phyloP scores from a whole-genome alignment of 2,329 filamentous ascomycete species.

The Chaetomium strumarium region DNA sequence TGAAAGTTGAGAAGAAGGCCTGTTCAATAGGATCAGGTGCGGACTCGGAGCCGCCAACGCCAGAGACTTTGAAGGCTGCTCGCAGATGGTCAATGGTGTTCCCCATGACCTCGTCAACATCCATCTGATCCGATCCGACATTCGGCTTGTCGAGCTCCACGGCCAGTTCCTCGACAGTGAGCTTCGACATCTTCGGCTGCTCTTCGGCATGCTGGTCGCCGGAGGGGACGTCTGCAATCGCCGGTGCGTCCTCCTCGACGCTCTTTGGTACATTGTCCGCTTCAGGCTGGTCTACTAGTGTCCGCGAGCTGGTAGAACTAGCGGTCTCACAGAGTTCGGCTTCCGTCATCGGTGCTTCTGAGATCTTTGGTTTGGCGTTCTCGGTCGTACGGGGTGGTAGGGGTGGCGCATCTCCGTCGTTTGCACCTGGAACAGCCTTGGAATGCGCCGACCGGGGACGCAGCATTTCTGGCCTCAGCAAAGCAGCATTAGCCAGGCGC shows the following conservation, averaged over 20 bases:
- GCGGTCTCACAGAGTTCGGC: conserved; percentile 32
- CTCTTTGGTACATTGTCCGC: conserved; percentile 32
- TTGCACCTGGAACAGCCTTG: conserved; percentile 7
- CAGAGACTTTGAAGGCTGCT: conserved; percentile 72
- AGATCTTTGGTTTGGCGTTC: conserved; percentile 17
- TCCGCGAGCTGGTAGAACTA: conserved; percentile 47
- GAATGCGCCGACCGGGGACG: conserved; percentile 11
- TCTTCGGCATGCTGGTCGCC: neutral
- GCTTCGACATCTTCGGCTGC: conserved; percentile 16
- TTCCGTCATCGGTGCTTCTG: conserved; percentile 27
- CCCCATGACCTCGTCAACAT: conserved; percentile 92
- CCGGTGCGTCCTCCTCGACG: conserved; percentile 4
- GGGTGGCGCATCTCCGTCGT: conserved; percentile 37
- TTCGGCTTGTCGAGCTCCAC: conserved; percentile 26
- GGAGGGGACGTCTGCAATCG: conserved; percentile 19
- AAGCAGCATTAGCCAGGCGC: conserved; percentile 72
- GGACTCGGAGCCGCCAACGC: conserved; percentile 27
- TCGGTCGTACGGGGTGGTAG: conserved; percentile 35
- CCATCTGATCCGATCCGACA: conserved; percentile 65
- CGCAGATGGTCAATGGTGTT: conserved; percentile 88
- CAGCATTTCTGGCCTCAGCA: conserved; percentile 39
- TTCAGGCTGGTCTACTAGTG: conserved; percentile 42
- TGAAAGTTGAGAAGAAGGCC: conserved; percentile 57
- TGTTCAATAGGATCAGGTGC: conserved; percentile 69
- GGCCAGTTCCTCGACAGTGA: conserved; percentile 23